phyloP scores from a whole-genome alignment of 352 stramenopile genomes.

The Phytophthora aleatoria region DNA sequence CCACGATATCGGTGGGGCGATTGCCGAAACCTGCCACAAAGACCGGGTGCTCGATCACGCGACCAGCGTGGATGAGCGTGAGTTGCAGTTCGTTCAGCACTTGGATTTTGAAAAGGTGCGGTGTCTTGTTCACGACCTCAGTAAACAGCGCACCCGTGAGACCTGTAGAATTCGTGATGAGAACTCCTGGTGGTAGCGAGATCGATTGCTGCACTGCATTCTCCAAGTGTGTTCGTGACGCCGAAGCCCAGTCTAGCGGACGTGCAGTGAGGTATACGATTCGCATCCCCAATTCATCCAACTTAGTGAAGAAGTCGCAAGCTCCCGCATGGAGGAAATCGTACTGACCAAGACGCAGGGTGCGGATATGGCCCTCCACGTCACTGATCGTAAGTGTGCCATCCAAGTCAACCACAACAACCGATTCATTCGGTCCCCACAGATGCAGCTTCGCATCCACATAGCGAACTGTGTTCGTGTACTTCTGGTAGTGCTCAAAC shows the following conservation, averaged over 20 bases:
- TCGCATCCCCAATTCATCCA: conserved; percentile 71
- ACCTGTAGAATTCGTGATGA: conserved; percentile 85
- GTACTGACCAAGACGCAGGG: conserved; percentile 80
- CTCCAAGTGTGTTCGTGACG: conserved; percentile 75
- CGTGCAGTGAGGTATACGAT: conserved; percentile 86
- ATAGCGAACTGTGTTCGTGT: conserved; percentile 71
- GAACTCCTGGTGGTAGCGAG: conserved; percentile 60
- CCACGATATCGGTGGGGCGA: conserved; percentile 79
- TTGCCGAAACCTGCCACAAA: conserved; percentile 90
- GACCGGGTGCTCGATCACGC: conserved; percentile 71
- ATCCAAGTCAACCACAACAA: conserved; percentile 84
- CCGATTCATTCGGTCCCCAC: conserved; percentile 79
- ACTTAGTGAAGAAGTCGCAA: conserved; percentile 83
- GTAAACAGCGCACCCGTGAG: conserved; percentile 79
- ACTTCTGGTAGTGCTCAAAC: conserved; percentile 80
- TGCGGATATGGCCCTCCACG: conserved; percentile 86
- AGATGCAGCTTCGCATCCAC: conserved; percentile 78
- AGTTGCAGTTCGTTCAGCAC: conserved; percentile 85
- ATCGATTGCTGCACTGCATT: conserved; percentile 70
- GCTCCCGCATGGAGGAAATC: conserved; percentile 80
- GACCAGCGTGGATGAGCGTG: conserved; percentile 78
- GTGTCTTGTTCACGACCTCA: conserved; percentile 88
- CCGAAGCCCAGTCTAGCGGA: conserved; percentile 78
- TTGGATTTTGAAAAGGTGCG: conserved; percentile 82
- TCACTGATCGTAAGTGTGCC: conserved; percentile 87